Evolutionary conservation across 1,139 yeast genomes (phyloP), one percentile per base, ranked within the genome.

Genomic region (Chernovozyma aurita): DNA sequence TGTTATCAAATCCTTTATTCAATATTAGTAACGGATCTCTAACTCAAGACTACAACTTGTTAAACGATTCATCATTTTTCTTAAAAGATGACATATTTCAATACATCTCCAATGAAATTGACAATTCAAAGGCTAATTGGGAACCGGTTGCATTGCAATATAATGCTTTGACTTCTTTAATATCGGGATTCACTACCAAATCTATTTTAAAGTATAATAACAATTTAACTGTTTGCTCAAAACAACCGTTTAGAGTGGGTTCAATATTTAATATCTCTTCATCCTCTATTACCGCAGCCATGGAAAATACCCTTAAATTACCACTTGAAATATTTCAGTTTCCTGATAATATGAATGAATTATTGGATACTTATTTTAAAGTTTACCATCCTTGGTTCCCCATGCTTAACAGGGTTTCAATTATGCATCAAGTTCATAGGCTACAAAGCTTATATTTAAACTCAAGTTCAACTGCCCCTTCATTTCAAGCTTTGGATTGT

Each of bases 111-210:
- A 55, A 49, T 24, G 55, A 52, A 29, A 38, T 49, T n/a, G 52
- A 48, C 21, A 40, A 41, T 4, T 33, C 42, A 16, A 32, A 33
- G 7, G 39, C 41, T 14, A 36, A 36, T 18, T 48, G 50, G 48
- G 51, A 48, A 24, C 59, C 57, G 1, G 49, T 51, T 7, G 54
- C 56, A 2, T 42, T 54, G 30, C 57, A 53, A 38, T 54, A 48
- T 31, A 55, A 53, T 38, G 58, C 55, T 3, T 36, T 53, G 25
- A 50, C 57, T 3, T 47, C 54, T 3, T 39, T 49, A 17, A 50
- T 54, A 22, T 52, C 57, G 1, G 58, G 59, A 8, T 55, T 55
- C 36, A 45, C 56, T 15, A 33, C 42, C 6, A 32, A 32, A 17
- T 31, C 48, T n/a, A 41, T 46, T 18, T 34, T 36, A 14, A 33